Percentiles rank a stretch among this genome's conserved stretches.
These are phyloP conservation scores for Fraxinus greggii DNA, from an alignment of 305 asterid genomes.

Conservation along the genomic window DNA sequence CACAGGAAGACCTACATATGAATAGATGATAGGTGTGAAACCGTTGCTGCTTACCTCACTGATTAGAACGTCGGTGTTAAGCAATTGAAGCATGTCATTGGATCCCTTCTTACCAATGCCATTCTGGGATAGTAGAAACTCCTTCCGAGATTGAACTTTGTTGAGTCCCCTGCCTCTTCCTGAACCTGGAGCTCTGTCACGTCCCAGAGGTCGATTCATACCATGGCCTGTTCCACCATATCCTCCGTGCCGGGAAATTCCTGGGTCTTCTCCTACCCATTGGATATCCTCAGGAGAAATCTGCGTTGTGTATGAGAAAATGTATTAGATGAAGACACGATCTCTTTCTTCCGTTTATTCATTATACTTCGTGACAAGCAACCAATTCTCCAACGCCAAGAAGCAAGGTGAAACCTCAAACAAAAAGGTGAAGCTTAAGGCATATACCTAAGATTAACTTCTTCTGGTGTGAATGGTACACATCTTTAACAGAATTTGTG, in stretches of 20 bases:
- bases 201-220: conserved; percentile 55
- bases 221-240: conserved; percentile 69
- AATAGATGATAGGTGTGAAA: neutral
- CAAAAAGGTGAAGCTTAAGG: neutral
- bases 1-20: neutral
- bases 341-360: neutral
- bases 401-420: neutral
- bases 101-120: conserved; percentile 61
- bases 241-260: conserved; percentile 59
- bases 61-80: conserved; percentile 71
- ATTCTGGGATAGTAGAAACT: conserved; percentile 49
- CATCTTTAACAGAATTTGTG: neutral
- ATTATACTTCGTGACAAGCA: neutral
- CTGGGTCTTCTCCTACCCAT: conserved; percentile 81
- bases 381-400: neutral
- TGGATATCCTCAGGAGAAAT: conserved; percentile 81
- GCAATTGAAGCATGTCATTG: conserved; percentile 65
- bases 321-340: conserved; percentile 14
- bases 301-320: conserved; percentile 40
- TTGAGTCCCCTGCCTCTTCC: conserved; percentile 75
- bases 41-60: conserved; percentile 59
- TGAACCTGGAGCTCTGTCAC: conserved; percentile 54
- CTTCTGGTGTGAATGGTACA: neutral
- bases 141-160: conserved; percentile 69
- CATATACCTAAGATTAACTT: neutral